These are phyloP conservation scores for Ophiostoma pallidulum DNA, from an alignment of 2,329 filamentous ascomycete genomes.

Conservation along the genomic window DNA sequence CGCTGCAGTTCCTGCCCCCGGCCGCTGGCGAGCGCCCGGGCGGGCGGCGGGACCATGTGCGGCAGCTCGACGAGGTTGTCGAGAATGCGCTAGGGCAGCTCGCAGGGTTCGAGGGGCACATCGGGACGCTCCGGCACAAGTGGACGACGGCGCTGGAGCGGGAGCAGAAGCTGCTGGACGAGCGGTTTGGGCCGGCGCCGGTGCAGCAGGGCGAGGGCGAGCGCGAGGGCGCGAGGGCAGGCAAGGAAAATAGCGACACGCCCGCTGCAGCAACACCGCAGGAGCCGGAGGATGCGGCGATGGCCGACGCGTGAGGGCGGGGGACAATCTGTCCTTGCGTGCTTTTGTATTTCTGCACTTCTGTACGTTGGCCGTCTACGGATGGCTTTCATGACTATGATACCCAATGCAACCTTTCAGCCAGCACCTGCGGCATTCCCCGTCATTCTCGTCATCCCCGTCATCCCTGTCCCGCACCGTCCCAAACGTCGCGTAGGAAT, in stretches of 20 bases:
- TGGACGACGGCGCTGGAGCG: constrained; percentile 19
- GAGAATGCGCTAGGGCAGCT: constrained; percentile 18
- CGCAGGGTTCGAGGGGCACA: constrained; percentile 18
- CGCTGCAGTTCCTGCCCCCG: constrained; percentile 4
- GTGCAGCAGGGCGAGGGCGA: background rate
- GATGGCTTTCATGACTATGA: background rate
- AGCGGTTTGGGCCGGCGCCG: constrained; percentile 12
- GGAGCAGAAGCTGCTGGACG: constrained; percentile 19
- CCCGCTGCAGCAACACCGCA: background rate
- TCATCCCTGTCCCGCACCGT: background rate
- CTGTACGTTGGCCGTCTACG: too few relatives aligned
- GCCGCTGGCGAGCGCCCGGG: background rate
- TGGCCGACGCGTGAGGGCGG: background rate
- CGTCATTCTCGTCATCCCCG: background rate
- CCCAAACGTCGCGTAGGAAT: constrained; percentile 27
- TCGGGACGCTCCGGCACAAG: constrained; percentile 14
- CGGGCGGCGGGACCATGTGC: constrained; percentile 10
- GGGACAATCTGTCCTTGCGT: too few relatives aligned
- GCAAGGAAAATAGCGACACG: background rate
- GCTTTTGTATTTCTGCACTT: too few relatives aligned
- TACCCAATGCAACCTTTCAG: background rate
- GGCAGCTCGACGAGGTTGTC: constrained; percentile 16
- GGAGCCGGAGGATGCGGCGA: background rate
- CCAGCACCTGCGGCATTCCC: too few relatives aligned
- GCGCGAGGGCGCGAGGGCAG: background rate